phyloP scores from a whole-genome alignment of 305 asterid genomes.

The Caryopteris hybrid region DNA sequence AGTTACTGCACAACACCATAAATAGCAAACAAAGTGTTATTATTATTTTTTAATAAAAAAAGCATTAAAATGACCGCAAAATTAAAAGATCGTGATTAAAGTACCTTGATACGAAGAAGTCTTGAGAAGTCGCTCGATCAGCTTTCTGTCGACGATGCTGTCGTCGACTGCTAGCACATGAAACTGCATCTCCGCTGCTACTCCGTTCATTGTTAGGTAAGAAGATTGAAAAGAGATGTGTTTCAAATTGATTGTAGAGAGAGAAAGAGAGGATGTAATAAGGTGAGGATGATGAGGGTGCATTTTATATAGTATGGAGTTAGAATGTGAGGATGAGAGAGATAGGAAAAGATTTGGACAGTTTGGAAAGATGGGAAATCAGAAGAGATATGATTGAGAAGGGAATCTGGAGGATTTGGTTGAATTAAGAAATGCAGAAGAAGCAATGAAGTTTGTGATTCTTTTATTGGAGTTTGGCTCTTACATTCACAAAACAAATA shows the following conservation, averaged over 20 bases:
- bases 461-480: background rate
- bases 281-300: background rate
- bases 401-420: slow-evolving; percentile 25
- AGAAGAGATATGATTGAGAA: slow-evolving; percentile 27
- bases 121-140: slow-evolving; percentile 38
- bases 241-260: background rate
- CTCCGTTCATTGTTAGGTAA: too few relatives aligned
- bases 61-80: background rate
- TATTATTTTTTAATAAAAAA: background rate
- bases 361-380: slow-evolving; percentile 32
- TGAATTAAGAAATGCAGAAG: slow-evolving; percentile 25
- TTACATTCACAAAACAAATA: background rate
- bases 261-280: background rate
- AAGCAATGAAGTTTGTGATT: slow-evolving; percentile 24
- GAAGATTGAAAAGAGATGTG: background rate
- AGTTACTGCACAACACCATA: slow-evolving; percentile 28
- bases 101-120: slow-evolving; percentile 41
- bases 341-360: slow-evolving; percentile 23
- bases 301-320: background rate
- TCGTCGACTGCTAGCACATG: slow-evolving; percentile 46
- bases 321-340: slow-evolving; percentile 2
- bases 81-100: background rate
- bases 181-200: slow-evolving; percentile 22
- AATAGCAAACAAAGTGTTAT: background rate
- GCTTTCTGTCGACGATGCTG: slow-evolving; percentile 31